These are phyloP conservation scores for Casuarina glauca DNA, from an alignment of 306 rosid species.

Conservation along the genomic window DNA sequence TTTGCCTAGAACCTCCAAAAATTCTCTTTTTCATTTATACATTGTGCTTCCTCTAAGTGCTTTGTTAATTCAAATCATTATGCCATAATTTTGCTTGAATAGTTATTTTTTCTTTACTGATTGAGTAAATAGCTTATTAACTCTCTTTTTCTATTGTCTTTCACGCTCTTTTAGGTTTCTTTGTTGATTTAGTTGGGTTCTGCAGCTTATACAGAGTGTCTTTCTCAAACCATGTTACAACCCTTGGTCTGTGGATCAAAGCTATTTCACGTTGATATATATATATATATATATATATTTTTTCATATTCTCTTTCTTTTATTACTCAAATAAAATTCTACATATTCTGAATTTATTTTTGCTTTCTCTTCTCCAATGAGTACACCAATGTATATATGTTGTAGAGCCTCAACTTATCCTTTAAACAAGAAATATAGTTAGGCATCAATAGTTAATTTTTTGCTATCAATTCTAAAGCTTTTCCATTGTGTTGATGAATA, in stretches of 20 bases:
- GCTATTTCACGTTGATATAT: neutral
- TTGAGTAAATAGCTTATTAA: constrained; percentile 9
- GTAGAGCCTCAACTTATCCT: neutral
- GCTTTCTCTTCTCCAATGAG: neutral
- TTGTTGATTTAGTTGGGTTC: no score
- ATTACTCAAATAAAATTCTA: neutral
- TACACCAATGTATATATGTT: neutral
- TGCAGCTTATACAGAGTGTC: neutral
- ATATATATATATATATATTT: neutral
- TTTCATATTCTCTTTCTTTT: neutral
- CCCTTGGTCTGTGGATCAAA: neutral
- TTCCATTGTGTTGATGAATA: no score
- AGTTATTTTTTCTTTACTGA: constrained; percentile 18
- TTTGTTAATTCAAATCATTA: neutral
- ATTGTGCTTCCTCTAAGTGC: constrained; percentile 10
- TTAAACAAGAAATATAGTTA: no score
- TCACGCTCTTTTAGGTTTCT: constrained; percentile 8
- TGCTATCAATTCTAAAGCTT: no score
- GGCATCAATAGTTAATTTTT: no score
- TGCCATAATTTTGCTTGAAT: constrained; percentile 27
- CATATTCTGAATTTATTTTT: neutral
- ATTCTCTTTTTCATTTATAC: constrained; percentile 28
- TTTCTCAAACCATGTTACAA: neutral
- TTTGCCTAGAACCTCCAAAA: constrained; percentile 34
- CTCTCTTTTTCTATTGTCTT: constrained; percentile 1